Conservation (phyloP, 257 asterid genomes). For the Solanum raphanifolium region DNA sequence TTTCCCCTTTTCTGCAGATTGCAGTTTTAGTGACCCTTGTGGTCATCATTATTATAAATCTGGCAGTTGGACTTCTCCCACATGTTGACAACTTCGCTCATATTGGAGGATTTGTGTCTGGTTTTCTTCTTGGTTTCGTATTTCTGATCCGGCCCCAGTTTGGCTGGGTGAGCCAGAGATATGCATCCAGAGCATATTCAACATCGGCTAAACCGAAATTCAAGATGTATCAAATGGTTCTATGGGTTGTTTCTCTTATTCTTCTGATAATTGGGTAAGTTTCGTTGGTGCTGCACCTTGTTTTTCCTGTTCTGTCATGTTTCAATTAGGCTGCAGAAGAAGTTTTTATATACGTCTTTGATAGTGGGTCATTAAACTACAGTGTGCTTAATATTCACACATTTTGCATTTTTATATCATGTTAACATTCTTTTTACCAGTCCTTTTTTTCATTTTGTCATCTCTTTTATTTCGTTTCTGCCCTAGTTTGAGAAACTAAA, state of each 20-base stretch:
- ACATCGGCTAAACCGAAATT: conserved; percentile 39
- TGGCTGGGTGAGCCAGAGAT: conserved; percentile 81
- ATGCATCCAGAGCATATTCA: conserved; percentile 35
- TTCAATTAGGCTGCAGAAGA: not conserved
- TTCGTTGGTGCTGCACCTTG: not conserved
- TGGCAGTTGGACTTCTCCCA: conserved; percentile 82
- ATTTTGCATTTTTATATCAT: not conserved
- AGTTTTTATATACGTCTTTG: not conserved
- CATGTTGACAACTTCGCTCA: conserved; percentile 94
- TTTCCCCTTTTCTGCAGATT: conserved; percentile 31
- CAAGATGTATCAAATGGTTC: conserved; percentile 65
- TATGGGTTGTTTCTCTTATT: conserved; percentile 60
- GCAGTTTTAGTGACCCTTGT: conserved; percentile 61
- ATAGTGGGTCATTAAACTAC: not conserved
- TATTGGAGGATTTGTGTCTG: conserved; percentile 82
- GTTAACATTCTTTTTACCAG: not conserved
- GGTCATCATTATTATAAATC: conserved; percentile 54
- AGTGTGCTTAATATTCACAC: not conserved
- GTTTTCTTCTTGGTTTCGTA: conserved; percentile 80
- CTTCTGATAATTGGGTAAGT: conserved; percentile 68
- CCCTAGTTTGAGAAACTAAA: not conserved
- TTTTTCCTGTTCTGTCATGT: not conserved
- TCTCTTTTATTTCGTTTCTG: not conserved
- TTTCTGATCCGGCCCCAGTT: conserved; percentile 80
- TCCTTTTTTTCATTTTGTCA: not conserved